phyloP scores from a whole-genome alignment of 345 rosid species.

The Citrus inodora region DNA sequence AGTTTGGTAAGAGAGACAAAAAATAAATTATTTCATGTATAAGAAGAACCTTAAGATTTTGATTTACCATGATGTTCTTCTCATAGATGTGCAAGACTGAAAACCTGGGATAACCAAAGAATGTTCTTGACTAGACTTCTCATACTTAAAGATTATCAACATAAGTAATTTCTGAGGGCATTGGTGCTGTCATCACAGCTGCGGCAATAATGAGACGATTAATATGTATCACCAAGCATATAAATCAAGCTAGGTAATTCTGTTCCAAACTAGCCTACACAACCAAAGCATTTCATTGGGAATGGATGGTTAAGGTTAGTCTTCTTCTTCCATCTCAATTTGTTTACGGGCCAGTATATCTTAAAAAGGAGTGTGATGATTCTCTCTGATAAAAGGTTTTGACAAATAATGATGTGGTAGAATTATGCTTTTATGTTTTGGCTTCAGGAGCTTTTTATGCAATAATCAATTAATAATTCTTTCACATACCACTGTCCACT shows the following conservation, averaged over 20 bases:
- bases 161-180: not conserved
- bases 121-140: not conserved
- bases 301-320: not conserved
- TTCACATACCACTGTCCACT: slow-evolving; percentile 3
- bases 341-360: not conserved
- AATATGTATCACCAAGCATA: not conserved
- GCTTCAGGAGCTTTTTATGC: not conserved
- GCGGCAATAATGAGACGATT: not conserved
- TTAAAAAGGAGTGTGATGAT: not conserved
- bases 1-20: not conserved
- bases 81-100: not conserved
- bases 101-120: not conserved
- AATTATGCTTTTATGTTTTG: not conserved
- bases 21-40: not conserved
- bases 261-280: not conserved
- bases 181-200: not conserved
- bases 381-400: not conserved
- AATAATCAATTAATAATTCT: not conserved
- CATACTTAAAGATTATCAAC: not conserved
- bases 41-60: not conserved
- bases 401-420: not conserved
- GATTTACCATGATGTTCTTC: not conserved
- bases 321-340: not conserved
- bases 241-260: not conserved
- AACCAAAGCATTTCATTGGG: not conserved